These are phyloP conservation scores for Lipomyces kockii DNA, from an alignment of 805 yeast genomes.

Conservation along the genomic window DNA sequence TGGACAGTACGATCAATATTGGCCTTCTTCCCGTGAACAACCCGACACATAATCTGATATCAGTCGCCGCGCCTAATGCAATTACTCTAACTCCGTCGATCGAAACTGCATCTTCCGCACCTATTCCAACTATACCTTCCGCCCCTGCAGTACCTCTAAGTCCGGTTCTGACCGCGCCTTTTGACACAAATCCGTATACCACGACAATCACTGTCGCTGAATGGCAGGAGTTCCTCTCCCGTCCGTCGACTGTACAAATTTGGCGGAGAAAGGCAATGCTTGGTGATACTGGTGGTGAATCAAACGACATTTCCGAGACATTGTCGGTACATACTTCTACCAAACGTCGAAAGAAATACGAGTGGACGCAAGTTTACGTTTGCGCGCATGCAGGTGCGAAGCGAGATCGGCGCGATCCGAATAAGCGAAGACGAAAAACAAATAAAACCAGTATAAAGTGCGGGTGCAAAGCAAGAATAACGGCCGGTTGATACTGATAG, in stretches of 20 bases:
- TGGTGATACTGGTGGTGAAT: not conserved
- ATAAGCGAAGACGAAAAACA: constrained; percentile 20
- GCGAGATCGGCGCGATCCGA: constrained; percentile 29
- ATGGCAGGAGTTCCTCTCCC: constrained; percentile 13
- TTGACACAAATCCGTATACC: constrained; percentile 13
- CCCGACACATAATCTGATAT: not conserved
- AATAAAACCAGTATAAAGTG: constrained; percentile 19
- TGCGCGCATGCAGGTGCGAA: constrained; percentile 23
- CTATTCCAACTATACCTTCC: not conserved
- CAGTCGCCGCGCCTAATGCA: not conserved
- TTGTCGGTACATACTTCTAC: not conserved
- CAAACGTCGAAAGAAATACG: constrained; percentile 49
- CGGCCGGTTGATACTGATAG: constrained; percentile 7
- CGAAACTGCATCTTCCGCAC: not conserved
- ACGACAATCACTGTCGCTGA: constrained; percentile 9
- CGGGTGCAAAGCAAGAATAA: constrained; percentile 21
- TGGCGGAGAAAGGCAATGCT: constrained; percentile 23
- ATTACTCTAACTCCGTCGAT: not conserved
- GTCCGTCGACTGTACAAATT: constrained; percentile 10
- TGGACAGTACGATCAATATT: not conserved
- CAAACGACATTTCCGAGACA: not conserved
- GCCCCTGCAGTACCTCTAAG: not conserved
- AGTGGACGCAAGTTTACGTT: constrained; percentile 39
- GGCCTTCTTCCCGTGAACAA: not conserved
- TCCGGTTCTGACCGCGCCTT: constrained; percentile 13